Evolutionary conservation across 73 alveolate genomes (phyloP).

Genomic region (Tetrahymena borealis): DNA sequence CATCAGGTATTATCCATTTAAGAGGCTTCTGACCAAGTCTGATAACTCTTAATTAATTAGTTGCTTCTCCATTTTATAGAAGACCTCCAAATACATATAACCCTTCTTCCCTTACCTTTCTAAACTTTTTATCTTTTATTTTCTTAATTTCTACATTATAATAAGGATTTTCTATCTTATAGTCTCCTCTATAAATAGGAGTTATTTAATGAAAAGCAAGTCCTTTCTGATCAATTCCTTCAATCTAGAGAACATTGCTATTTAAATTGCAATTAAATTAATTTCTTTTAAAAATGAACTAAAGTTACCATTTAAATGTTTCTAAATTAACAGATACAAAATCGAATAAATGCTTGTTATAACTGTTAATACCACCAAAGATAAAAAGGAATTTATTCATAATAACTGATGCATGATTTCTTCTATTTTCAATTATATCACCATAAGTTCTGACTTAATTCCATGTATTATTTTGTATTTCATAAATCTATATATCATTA

Average conservation of each 20-base stretch:
- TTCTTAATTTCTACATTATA: conserved; percentile 26
- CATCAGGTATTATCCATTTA: conserved; percentile 58
- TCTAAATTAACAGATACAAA: conserved; percentile 22
- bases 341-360: conserved; percentile 13
- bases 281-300: neutral
- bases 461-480: conserved; percentile 20
- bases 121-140: conserved; percentile 4
- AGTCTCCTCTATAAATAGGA: conserved; percentile 27
- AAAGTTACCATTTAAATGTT: conserved; percentile 28
- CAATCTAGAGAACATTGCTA: neutral
- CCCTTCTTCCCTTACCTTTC: conserved; percentile 61
- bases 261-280: neutral
- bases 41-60: conserved; percentile 63
- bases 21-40: conserved; percentile 62
- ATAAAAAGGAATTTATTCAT: conserved; percentile 15
- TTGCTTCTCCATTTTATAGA: conserved; percentile 60
- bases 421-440: conserved; percentile 36
- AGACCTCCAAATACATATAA: conserved; percentile 90
- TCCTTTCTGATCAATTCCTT: conserved; percentile 8
- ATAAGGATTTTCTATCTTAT: conserved; percentile 40
- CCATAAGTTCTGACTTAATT: conserved; percentile 14
- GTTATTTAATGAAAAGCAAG: conserved; percentile 21
- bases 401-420: conserved; percentile 30
- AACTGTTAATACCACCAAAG: conserved; percentile 39
- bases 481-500: conserved; percentile 22